phyloP scores from a whole-genome alignment of 352 stramenopile species.

The Thalassiosira exigua region DNA sequence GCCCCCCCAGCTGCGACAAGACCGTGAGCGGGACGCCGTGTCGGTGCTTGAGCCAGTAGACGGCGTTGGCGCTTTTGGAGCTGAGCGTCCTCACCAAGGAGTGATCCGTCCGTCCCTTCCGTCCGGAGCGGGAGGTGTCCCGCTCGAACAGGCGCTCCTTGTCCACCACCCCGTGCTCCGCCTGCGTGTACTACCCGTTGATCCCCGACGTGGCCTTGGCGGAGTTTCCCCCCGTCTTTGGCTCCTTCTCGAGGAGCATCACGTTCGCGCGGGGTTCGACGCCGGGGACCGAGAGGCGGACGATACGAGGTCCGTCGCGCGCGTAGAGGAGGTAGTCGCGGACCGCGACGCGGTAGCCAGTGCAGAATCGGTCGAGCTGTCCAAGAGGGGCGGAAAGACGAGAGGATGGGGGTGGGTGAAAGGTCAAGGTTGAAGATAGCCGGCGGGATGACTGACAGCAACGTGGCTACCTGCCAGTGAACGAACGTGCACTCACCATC shows the following conservation, averaged over 20 bases:
- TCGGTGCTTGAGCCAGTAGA: conserved; percentile 60
- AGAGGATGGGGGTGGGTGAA: background rate
- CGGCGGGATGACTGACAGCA: no score
- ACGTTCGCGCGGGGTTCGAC: conserved; percentile 55
- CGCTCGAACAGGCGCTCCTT: conserved; percentile 46
- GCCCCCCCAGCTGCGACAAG: conserved; percentile 62
- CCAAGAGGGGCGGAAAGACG: no score
- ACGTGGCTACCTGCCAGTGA: no score
- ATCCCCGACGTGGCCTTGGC: conserved; percentile 68
- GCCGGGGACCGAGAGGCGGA: conserved; percentile 53
- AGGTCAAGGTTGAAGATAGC: no score
- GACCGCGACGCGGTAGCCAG: conserved; percentile 47
- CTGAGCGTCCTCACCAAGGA: conserved; percentile 58
- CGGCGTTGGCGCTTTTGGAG: conserved; percentile 35
- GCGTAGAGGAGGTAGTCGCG: conserved; percentile 62
- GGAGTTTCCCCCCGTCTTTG: conserved; percentile 54
- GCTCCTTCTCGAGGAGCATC: conserved; percentile 63
- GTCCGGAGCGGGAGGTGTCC: conserved; percentile 44
- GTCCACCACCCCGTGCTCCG: conserved; percentile 28
- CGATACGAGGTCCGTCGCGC: conserved; percentile 53
- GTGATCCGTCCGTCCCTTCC: conserved; percentile 21
- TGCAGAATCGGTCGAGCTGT: conserved; percentile 55
- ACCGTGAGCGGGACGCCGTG: conserved; percentile 45
- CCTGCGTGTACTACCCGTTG: conserved; percentile 62
- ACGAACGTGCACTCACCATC: conserved; percentile 17